phyloP scores from a whole-genome alignment of 345 rosid genomes.

The Eucalyptus dawsonii region DNA sequence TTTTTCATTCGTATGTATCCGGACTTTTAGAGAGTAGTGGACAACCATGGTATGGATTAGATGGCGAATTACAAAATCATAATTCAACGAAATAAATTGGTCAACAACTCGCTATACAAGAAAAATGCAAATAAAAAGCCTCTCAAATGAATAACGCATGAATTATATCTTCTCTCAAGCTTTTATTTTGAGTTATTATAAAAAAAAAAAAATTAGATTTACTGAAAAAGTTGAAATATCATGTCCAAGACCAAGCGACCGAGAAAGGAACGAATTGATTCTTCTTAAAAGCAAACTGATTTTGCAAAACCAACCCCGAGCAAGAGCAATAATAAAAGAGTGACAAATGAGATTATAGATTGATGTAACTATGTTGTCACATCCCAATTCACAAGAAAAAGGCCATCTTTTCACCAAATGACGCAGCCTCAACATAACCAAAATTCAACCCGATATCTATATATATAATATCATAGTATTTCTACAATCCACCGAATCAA shows the following conservation, averaged over 20 bases:
- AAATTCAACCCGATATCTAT: too few relatives aligned
- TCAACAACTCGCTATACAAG: background rate
- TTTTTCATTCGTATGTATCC: background rate
- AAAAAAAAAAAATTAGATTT: background rate
- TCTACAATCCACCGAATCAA: too few relatives aligned
- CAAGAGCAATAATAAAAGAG: background rate
- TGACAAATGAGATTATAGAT: background rate
- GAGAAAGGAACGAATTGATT: background rate
- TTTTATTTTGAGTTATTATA: background rate
- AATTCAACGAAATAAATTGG: background rate
- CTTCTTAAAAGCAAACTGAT: background rate
- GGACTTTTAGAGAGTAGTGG: background rate
- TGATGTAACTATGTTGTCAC: too few relatives aligned
- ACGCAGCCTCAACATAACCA: too few relatives aligned
- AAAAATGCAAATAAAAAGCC: too few relatives aligned
- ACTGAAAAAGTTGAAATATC: background rate
- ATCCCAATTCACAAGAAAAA: too few relatives aligned
- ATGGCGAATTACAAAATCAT: background rate
- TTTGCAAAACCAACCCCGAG: background rate
- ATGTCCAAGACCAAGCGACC: background rate
- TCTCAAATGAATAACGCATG: background rate
- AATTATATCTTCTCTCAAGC: background rate
- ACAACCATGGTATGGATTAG: background rate
- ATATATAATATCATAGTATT: too few relatives aligned
- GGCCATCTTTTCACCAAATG: fast-evolving